Conservation (phyloP, 345 rosid genomes). For the Pseudoturritis turrita region DNA sequence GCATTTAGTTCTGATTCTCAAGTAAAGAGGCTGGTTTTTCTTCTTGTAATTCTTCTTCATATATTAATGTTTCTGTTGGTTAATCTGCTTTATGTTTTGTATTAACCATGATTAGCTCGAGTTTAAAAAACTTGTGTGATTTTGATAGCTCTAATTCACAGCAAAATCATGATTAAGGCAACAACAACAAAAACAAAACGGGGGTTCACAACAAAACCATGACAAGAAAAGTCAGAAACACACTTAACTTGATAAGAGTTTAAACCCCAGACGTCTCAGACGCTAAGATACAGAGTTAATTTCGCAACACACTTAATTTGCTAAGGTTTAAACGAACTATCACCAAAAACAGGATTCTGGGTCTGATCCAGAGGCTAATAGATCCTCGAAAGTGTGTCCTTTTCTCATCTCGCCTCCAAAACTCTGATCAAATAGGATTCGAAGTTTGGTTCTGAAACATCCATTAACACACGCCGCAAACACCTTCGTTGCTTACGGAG, state of each 20-base stretch:
- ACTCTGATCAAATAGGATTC: not conserved
- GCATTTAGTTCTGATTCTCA: not conserved
- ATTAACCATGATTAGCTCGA: not conserved
- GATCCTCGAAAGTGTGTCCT: not conserved
- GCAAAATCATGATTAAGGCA: constrained; percentile 3
- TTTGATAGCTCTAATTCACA: not conserved
- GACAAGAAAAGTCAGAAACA: constrained; percentile 1
- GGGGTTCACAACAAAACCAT: constrained; percentile 26
- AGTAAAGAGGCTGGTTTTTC: not conserved
- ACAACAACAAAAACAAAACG: not conserved
- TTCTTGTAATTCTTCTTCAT: constrained; percentile 1
- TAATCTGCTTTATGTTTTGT: not conserved
- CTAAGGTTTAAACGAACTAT: not conserved
- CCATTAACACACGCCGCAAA: constrained; percentile 11
- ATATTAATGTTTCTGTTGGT: not conserved
- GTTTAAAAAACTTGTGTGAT: not conserved
- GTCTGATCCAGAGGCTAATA: not conserved
- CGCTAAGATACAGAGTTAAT: not conserved
- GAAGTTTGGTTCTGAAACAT: not conserved
- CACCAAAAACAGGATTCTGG: not conserved
- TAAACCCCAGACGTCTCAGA: constrained; percentile 10
- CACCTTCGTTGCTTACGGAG: constrained; percentile 17
- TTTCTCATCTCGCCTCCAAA: not conserved
- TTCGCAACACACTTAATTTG: not conserved
- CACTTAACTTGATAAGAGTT: not conserved